These are phyloP conservation scores for slime mould (Dictyostelium discoideum) DNA, from an alignment of 78 protist species.

Conservation along the genomic window dicty_2.7 NC_007091.3:171501-172000, in stretches of 20 bases:
- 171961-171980: too few relatives aligned
- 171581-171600: background rate
- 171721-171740: background rate
- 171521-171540: constrained; percentile 83
- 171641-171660: background rate
- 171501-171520: constrained; percentile 56
- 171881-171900: too few relatives aligned
- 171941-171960: too few relatives aligned
- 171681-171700: background rate
- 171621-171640: background rate
- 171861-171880: too few relatives aligned
- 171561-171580: background rate
- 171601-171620: constrained; percentile 13
- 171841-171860: too few relatives aligned
- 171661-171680: background rate
- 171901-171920: too few relatives aligned
- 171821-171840: too few relatives aligned
- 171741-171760: background rate
- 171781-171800: background rate
- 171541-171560: constrained; percentile 77
- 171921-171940: too few relatives aligned
- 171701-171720: background rate
- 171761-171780: background rate
- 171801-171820: too few relatives aligned
- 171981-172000: too few relatives aligned